Conservation (phyloP, 1,139 yeast genomes). For the Saccharomyces hybrid region DNA sequence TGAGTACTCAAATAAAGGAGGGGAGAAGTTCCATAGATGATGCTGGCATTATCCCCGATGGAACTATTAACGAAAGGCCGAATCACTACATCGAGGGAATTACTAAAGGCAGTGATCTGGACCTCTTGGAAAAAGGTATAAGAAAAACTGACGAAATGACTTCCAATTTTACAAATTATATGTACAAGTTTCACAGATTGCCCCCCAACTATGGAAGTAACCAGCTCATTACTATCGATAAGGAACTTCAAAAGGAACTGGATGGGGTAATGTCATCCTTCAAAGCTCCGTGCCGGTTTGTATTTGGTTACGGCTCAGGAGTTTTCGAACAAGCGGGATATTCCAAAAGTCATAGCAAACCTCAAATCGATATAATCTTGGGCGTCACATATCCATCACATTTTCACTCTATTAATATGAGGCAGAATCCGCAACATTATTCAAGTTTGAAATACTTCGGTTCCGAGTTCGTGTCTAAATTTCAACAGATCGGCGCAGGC, state of each 20-base stretch:
- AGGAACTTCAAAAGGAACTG: constrained; percentile 42
- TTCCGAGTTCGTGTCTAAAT: constrained; percentile 46
- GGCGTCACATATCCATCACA: constrained; percentile 65
- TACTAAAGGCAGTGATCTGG: constrained; percentile 17
- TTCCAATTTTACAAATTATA: constrained; percentile 36
- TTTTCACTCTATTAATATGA: constrained; percentile 70
- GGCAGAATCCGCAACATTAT: constrained; percentile 66
- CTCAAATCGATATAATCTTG: constrained; percentile 84
- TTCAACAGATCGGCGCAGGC: constrained; percentile 81
- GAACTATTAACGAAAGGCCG: not conserved
- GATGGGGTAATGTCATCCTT: constrained; percentile 49
- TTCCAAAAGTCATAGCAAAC: constrained; percentile 34
- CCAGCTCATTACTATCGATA: constrained; percentile 47
- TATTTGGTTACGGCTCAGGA: constrained; percentile 95
- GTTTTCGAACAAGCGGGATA: constrained; percentile 76
- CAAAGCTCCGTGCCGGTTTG: constrained; percentile 57
- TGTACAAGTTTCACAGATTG: constrained; percentile 39
- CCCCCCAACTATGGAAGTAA: constrained; percentile 52
- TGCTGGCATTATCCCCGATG: not conserved
- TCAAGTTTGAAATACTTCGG: constrained; percentile 60
- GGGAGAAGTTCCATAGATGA: not conserved
- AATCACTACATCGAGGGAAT: not conserved
- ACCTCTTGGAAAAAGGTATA: constrained; percentile 31
- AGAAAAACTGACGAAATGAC: constrained; percentile 32
- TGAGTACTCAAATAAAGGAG: not conserved